Conservation (phyloP, 495 filamentous ascomycete species). For the Podospora pseudopauciseta region DNA sequence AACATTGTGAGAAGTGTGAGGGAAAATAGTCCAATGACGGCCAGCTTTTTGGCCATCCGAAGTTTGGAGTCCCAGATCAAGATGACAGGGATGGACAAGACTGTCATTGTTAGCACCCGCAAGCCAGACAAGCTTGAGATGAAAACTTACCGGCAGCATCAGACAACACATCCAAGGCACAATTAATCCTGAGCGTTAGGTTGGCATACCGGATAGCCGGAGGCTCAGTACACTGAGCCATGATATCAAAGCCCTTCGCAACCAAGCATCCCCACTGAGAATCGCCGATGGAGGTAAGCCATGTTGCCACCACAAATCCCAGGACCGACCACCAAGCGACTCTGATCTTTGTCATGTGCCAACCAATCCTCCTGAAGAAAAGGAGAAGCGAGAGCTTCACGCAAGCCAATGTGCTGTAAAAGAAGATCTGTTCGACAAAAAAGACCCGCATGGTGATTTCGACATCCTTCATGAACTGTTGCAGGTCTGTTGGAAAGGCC, state of each 20-base stretch:
- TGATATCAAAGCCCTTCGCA: background rate
- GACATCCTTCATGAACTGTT: background rate
- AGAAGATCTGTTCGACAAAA: background rate
- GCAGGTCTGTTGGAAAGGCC: background rate
- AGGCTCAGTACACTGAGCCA: background rate
- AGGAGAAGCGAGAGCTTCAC: conserved; percentile 3
- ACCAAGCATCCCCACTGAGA: conserved; percentile 5
- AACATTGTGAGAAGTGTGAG: conserved; percentile 2
- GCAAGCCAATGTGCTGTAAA: background rate
- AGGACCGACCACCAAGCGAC: background rate
- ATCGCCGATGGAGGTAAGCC: background rate
- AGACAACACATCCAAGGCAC: conserved; percentile 5
- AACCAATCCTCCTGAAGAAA: conserved; percentile 5
- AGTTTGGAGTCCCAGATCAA: conserved; percentile 3
- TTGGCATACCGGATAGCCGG: background rate
- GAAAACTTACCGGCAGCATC: background rate
- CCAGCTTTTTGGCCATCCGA: background rate
- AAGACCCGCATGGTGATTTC: conserved; percentile 1
- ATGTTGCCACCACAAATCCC: background rate
- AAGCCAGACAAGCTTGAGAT: no score
- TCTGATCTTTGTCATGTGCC: background rate
- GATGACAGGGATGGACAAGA: background rate
- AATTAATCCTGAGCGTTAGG: background rate
- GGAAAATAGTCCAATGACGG: conserved; percentile 4
- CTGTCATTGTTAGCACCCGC: background rate